These are phyloP conservation scores for Ochromonas danica DNA, from an alignment of 108 stramenopile species.

Conservation along the genomic window DNA sequence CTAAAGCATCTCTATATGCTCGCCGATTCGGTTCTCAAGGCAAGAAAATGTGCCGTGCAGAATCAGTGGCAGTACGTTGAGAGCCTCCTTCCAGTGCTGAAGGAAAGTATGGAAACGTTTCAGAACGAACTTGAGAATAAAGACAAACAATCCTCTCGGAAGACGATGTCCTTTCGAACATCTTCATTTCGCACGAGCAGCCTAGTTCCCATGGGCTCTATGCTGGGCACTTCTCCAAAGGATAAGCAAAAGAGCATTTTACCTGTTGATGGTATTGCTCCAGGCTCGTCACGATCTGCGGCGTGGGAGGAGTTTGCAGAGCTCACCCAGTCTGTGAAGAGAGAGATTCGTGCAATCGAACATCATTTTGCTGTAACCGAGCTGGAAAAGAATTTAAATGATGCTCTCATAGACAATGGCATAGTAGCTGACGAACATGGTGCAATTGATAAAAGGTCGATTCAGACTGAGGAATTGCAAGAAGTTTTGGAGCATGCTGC, in stretches of 20 bases:
- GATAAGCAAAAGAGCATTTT: too few relatives aligned
- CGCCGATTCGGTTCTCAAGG: background rate
- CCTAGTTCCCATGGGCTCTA: too few relatives aligned
- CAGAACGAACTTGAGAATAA: background rate
- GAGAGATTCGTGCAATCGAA: background rate
- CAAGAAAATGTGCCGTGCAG: too few relatives aligned
- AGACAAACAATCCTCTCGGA: background rate
- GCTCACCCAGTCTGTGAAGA: background rate
- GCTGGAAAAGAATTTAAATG: background rate
- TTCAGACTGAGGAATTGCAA: background rate
- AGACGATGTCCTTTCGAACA: too few relatives aligned
- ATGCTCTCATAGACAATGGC: background rate
- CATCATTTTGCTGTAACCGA: conserved; percentile 1
- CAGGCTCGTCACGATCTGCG: too few relatives aligned
- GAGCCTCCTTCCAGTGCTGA: too few relatives aligned
- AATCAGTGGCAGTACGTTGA: too few relatives aligned
- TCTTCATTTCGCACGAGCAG: too few relatives aligned
- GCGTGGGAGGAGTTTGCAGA: conserved; percentile 11
- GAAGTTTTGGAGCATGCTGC: background rate
- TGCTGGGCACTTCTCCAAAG: too few relatives aligned
- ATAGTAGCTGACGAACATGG: background rate
- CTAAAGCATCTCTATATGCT: background rate
- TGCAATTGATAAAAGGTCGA: background rate
- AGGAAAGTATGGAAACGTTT: background rate
- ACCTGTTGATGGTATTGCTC: too few relatives aligned